Evolutionary conservation across 768 basidiomycete genomes (phyloP), one percentile per base, ranked within the genome.

Genomic region (Suillus decipiens): DNA sequence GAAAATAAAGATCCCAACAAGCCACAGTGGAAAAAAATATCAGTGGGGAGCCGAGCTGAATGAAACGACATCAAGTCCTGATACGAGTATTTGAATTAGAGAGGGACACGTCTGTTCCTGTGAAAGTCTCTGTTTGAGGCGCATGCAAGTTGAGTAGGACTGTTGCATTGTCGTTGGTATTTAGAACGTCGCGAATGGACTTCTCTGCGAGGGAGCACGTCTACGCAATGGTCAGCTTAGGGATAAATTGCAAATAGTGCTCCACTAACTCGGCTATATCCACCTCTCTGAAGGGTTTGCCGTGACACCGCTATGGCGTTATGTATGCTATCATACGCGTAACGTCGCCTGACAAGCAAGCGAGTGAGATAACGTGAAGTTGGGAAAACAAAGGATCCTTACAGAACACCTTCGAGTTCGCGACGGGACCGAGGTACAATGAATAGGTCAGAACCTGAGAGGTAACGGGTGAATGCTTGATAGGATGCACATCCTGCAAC

Each of bases 401-500:
- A 90, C 90, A 94, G 72, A 47, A 91, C 83, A 68, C 82, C 86
- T 75, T 90, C 87, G 45, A 94, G 84, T 68, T 92, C 89, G 58
- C 71, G 73, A 65, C 83, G 81, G 17, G 84, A 86, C 39, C 85
- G 81, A 19, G 92, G 92, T 10, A 87, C 70, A 59, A 93, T 81
- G 69, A 89, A 87, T 3, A 94, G 77, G 77, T 92, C 89, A 57
- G 84, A 81, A 36, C 89, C 90, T 47, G 80, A 78, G 55, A 92
- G 82, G 67, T 86, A 93, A 60, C 91, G 88, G 67, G 84, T 84
- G 69, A 93, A 86, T 3, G 91, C 89, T 66, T 88, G 82, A 75
- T 93, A 93, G 5, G 91, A 87, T n/a, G 92, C 90, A 68, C 86
- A 90, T 24, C 87, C 85, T 1, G 91, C 88, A 47, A 92, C 84